These are phyloP conservation scores for Dalbergia oliveri DNA, from an alignment of 306 rosid genomes.

Conservation along the genomic window DNA sequence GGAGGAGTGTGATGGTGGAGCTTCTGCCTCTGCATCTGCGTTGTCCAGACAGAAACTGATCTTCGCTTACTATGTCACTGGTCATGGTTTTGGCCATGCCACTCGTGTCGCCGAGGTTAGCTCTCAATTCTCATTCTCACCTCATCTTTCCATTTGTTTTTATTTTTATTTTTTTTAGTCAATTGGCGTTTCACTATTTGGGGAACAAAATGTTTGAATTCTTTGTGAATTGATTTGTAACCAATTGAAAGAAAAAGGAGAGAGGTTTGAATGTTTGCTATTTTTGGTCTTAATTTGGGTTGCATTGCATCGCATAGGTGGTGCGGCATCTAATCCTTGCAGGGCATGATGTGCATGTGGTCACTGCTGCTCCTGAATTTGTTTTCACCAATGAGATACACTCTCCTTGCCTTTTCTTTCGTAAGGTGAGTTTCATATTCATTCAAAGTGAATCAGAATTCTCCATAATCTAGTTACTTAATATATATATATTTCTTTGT, in stretches of 20 bases:
- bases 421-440: conserved; percentile 62
- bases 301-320: conserved; percentile 57
- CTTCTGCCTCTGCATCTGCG: conserved; percentile 47
- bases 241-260: neutral
- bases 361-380: conserved; percentile 93
- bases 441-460: neutral
- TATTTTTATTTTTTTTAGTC: neutral
- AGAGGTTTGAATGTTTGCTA: neutral
- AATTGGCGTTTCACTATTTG: neutral
- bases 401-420: conserved; percentile 87
- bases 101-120: conserved; percentile 92
- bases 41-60: conserved; percentile 72
- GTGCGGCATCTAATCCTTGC: conserved; percentile 82
- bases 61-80: conserved; percentile 95
- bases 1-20: conserved; percentile 65
- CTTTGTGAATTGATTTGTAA: conserved; percentile 16
- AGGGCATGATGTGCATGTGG: conserved; percentile 96
- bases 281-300: conserved; percentile 19
- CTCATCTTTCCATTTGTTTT: neutral
- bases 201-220: neutral
- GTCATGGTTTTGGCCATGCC: conserved; percentile 98
- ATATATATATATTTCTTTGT: neutral
- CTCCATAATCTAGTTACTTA: neutral
- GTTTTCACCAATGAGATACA: conserved; percentile 85
- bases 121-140: neutral